Evolutionary conservation across 1,139 yeast genomes (phyloP), one percentile per base, ranked within the genome.

Genomic region (Taphrina communis): DNA sequence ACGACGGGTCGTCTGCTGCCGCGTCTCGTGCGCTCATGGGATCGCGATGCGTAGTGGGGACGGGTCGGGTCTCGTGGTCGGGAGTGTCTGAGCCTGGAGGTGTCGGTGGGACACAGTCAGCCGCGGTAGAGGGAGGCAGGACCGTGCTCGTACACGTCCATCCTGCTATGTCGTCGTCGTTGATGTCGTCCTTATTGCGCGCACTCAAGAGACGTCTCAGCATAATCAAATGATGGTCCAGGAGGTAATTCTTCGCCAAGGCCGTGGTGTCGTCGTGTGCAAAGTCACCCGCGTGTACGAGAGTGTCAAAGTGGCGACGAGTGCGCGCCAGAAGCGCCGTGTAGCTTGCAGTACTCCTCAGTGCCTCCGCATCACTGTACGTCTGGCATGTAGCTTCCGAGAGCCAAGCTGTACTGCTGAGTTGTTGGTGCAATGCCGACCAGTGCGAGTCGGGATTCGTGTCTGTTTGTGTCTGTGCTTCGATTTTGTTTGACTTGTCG

Each of bases 51-150:
- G 17, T 21, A 25, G 25, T n/a, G 19, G 51, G 8, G 19, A 21
- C 53, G 11, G n/a, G 36, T 35, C 21, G 6, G n/a, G 19, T 35
- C 31, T 21, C 11, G n/a, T 9, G 8, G 36, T 50, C 58, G 25
- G 58, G 42, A 6, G 19, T 21, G 31, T 58, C 62, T 42, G 62
- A 58, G 11, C 35, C 39, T 25, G 62, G 62, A 31, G 62, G 62
- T 11, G 62, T 58, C 2, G 62, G 62, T 7, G 62, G 62, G 9
- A 53, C 42, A 53, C 58, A 53, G 21, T 53, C 58, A 6, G 58
- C 42, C 9, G 36, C 31, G 36, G 53, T 21, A 4, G 53, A 25
- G 35, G 31, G 31, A 7, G 53, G 36, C 36, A 25, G n/a, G 36
- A 8, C 9, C n/a, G 36, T 9, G 12, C 36, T 9, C 42, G 42